Evolutionary conservation across 495 filamentous ascomycete species (phyloP).

Genomic region (Aspergillus bertholletiae): DNA sequence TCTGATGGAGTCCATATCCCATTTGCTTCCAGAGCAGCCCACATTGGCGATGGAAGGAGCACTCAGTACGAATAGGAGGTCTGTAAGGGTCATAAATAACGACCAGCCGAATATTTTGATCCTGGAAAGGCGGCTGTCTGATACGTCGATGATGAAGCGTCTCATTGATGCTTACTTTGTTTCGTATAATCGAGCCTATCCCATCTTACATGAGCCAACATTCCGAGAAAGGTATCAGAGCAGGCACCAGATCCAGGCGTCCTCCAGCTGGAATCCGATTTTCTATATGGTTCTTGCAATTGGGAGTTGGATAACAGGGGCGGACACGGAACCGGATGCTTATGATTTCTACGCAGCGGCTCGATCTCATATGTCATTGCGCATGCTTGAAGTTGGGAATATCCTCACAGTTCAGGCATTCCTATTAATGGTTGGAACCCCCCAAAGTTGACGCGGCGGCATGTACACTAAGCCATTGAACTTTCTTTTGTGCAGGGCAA

Average conservation of each 20-base stretch:
- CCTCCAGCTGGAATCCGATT: conserved; percentile 16
- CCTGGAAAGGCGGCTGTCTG: neutral
- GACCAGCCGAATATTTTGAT: neutral
- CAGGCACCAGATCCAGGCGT: conserved; percentile 10
- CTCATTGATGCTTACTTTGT: conserved; percentile 25
- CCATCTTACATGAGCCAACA: conserved; percentile 21
- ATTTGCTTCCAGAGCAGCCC: conserved; percentile 7
- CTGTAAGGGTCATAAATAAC: neutral
- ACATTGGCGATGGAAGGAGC: neutral
- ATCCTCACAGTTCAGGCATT: conserved; percentile 23
- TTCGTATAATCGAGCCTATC: conserved; percentile 18
- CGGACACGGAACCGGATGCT: conserved; percentile 7
- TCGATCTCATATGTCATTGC: conserved; percentile 22
- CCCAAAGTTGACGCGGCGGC: neutral
- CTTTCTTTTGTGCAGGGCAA: conserved; percentile 8
- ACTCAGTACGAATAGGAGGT: neutral
- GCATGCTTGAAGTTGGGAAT: conserved; percentile 23
- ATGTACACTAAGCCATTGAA: neutral
- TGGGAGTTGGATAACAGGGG: conserved; percentile 18
- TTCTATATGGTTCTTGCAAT: conserved; percentile 24
- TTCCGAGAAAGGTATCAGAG: conserved; percentile 15
- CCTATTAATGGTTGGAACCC: conserved; percentile 15
- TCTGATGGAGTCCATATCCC: conserved; percentile 12
- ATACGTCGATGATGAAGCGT: conserved; percentile 6
- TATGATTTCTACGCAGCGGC: conserved; percentile 18